Percentiles rank a stretch among this genome's conserved stretches.
phyloP scores from a whole-genome alignment of 306 rosid species.

The Pyrus communis region DNA sequence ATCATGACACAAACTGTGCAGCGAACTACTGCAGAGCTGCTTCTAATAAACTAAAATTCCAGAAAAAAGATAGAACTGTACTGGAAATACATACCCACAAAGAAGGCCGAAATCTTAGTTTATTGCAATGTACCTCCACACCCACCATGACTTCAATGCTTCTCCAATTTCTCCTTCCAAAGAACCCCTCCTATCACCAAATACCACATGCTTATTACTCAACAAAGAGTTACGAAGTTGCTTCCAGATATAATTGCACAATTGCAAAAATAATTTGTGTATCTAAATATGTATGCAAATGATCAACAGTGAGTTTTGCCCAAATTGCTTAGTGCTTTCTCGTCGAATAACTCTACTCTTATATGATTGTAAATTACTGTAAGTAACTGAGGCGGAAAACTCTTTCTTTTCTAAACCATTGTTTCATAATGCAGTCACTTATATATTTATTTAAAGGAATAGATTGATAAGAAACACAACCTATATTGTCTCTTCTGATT shows the following conservation, averaged over 20 bases:
- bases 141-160: neutral
- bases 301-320: neutral
- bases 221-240: neutral
- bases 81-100: neutral
- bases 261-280: neutral
- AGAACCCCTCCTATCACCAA: neutral
- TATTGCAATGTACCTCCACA: neutral
- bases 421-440: neutral
- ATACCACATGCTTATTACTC: neutral
- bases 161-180: neutral
- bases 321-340: neutral
- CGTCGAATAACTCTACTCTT: neutral
- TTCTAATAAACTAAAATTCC: neutral
- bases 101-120: neutral
- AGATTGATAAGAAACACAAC: neutral
- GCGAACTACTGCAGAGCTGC: neutral
- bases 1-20: neutral
- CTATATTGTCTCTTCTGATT: constrained; percentile 1
- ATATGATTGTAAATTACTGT: neutral
- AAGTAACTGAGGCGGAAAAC: constrained; percentile 5
- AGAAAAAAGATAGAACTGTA: neutral
- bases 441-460: neutral
- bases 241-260: neutral
- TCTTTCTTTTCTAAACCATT: neutral
- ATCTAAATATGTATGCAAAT: neutral